These are phyloP conservation scores for Malus asiatica DNA, from an alignment of 306 rosid species.

Conservation along the genomic window DNA sequence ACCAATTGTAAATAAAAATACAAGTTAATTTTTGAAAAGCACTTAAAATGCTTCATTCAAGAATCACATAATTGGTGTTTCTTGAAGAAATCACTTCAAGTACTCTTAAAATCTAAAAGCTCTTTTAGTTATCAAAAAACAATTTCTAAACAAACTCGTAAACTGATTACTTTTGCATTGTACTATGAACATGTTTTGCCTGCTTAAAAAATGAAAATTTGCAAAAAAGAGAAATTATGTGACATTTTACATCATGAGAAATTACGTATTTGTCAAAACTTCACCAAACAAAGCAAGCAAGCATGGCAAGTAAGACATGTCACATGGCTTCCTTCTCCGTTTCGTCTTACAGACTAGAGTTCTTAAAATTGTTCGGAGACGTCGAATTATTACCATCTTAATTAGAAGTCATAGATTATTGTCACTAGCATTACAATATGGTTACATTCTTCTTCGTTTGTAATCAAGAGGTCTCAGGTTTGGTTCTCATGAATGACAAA, in stretches of 20 bases:
- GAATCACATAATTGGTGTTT: too few relatives aligned
- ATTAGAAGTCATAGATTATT: too few relatives aligned
- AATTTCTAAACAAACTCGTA: background rate
- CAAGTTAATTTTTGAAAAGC: fast-evolving
- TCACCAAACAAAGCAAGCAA: background rate
- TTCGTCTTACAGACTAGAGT: background rate
- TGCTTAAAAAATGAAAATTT: background rate
- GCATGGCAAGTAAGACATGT: background rate
- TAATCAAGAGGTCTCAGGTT: too few relatives aligned
- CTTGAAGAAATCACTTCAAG: too few relatives aligned
- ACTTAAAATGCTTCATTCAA: too few relatives aligned
- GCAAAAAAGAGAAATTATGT: background rate
- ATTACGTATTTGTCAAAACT: background rate
- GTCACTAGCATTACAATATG: too few relatives aligned
- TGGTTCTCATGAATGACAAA: too few relatives aligned
- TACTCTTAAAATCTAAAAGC: fast-evolving
- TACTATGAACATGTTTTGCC: background rate
- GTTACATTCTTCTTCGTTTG: too few relatives aligned
- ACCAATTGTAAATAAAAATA: too few relatives aligned
- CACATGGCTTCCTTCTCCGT: background rate
- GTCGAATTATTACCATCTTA: too few relatives aligned
- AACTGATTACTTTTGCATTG: background rate
- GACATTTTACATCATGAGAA: background rate
- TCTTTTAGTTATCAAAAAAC: too few relatives aligned
- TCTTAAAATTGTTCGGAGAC: background rate